Conservation (phyloP, 2,329 filamentous ascomycete genomes). For the Verticillium isaacii region DNA sequence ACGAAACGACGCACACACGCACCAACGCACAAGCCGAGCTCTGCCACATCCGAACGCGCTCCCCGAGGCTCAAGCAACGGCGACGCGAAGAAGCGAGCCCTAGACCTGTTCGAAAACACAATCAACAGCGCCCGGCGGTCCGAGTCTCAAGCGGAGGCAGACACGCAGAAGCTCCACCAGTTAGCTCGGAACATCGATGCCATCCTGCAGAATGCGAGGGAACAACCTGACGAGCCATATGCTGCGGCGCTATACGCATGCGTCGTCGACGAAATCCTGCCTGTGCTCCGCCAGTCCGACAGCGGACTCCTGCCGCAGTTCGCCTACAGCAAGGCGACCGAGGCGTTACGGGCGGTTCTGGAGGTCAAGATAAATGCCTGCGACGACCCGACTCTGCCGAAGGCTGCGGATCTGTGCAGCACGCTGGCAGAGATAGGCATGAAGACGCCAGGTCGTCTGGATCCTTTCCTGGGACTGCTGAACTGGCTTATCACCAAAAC, state of each 20-base stretch:
- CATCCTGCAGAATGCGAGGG: background rate
- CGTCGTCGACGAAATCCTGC: constrained; percentile 4
- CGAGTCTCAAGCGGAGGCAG: background rate
- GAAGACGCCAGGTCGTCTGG: constrained; percentile 3
- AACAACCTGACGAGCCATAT: background rate
- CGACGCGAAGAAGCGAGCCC: constrained; percentile 2
- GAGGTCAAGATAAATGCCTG: constrained; percentile 3
- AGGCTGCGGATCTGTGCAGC: constrained; percentile 6
- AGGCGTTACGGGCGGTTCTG: constrained; percentile 1
- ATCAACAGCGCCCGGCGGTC: constrained; percentile 4
- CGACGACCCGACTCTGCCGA: constrained; percentile 2
- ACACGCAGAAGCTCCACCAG: constrained; percentile 1
- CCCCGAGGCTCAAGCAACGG: background rate
- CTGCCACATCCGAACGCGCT: background rate
- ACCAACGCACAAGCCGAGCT: background rate
- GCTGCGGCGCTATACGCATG: background rate
- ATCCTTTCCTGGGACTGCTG: constrained; percentile 4
- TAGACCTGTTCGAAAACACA: constrained; percentile 13
- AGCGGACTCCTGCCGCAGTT: background rate
- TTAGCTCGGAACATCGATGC: constrained; percentile 3
- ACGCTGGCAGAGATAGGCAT: constrained; percentile 3
- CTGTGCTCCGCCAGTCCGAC: background rate
- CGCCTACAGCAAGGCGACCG: background rate
- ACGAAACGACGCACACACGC: background rate
- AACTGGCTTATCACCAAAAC: background rate